phyloP scores from a whole-genome alignment of 2,329 filamentous ascomycete genomes.

The Periconia sp. region DNA sequence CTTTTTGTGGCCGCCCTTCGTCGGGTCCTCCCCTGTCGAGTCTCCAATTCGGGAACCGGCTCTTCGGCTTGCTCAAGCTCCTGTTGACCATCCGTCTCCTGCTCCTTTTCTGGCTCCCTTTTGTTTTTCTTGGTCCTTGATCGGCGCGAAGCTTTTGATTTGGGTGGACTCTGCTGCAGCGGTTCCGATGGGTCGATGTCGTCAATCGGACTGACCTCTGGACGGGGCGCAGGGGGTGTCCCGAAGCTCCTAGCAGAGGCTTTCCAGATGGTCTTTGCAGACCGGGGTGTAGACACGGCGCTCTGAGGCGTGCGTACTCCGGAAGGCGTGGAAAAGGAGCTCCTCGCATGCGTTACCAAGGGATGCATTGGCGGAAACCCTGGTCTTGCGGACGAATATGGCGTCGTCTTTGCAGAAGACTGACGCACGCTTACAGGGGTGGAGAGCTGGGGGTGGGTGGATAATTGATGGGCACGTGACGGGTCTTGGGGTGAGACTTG shows the following conservation, averaged over 20 bases:
- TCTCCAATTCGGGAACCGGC: constrained; percentile 28
- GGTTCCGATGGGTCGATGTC: constrained; percentile 25
- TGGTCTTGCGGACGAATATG: constrained; percentile 23
- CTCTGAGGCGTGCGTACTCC: constrained; percentile 32
- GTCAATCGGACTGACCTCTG: constrained; percentile 34
- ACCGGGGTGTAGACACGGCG: constrained; percentile 31
- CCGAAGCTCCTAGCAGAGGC: constrained; percentile 17
- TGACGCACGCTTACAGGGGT: constrained; percentile 33
- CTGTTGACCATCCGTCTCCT: constrained; percentile 14
- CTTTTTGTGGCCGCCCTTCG: constrained; percentile 37
- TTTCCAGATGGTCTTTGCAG: constrained; percentile 41
- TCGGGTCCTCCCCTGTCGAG: constrained; percentile 36
- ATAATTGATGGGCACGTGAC: constrained; percentile 41
- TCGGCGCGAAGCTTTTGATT: constrained; percentile 32
- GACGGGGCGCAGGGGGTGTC: constrained; percentile 26
- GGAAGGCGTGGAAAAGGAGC: constrained; percentile 34
- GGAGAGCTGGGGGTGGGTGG: constrained; percentile 30
- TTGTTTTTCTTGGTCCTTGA: constrained; percentile 30
- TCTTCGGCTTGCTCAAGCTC: constrained; percentile 25
- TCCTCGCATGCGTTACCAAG: constrained; percentile 28
- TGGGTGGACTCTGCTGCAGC: constrained; percentile 24
- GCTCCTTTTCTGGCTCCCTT: constrained; percentile 21
- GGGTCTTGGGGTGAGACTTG: constrained; percentile 54
- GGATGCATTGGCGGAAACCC: constrained; percentile 29
- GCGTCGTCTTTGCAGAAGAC: constrained; percentile 7